Conservation (phyloP, 805 yeast species). For the Priceomyces medius region DNA sequence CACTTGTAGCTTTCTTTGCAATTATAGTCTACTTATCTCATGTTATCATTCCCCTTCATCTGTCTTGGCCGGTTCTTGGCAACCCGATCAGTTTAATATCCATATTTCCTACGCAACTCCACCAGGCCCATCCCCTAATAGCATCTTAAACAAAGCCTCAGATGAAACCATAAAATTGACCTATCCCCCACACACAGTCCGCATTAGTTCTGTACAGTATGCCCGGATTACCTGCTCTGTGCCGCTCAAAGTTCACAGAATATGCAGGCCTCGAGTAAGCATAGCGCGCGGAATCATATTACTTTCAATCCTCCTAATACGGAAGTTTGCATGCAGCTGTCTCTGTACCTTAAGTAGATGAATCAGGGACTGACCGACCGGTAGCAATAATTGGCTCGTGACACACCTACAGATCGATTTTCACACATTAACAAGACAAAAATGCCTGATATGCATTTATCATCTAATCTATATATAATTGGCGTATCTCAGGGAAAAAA, state of each 20-base stretch:
- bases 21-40: no score
- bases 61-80: no score
- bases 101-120: no score
- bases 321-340: constrained; percentile 1
- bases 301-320: neutral
- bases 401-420: constrained; percentile 3
- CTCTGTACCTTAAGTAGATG: constrained; percentile 3
- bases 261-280: neutral
- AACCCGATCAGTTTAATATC: no score
- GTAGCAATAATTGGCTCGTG: constrained; percentile 2
- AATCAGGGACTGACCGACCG: constrained; percentile 7
- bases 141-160: neutral
- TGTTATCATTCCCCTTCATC: no score
- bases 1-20: no score
- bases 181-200: no score
- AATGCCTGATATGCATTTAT: constrained; percentile 4
- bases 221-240: neutral
- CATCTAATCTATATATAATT: constrained; percentile 4
- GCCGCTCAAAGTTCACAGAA: neutral
- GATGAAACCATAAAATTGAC: neutral
- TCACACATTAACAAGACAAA: constrained; percentile 4
- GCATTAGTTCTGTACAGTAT: no score
- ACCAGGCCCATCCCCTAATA: neutral
- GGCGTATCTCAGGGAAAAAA: constrained; percentile 3
- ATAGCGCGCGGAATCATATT: neutral